Conservation (phyloP, 257 asterid species). For the Scutellaria galericulata region DNA sequence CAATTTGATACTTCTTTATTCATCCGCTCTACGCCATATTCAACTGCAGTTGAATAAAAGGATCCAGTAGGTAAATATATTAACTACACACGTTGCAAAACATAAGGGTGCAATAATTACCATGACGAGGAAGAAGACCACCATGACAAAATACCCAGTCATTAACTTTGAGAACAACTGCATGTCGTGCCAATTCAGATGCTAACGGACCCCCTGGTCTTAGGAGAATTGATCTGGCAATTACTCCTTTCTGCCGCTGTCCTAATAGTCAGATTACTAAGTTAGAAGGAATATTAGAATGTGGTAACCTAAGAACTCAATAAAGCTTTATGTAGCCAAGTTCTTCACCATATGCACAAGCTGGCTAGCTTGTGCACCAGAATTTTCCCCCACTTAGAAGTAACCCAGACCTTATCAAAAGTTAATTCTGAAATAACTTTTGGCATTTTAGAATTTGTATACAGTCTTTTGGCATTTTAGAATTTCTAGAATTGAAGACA, state of each 20-base stretch:
- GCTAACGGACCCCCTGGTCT: constrained; percentile 96
- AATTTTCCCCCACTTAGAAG: neutral
- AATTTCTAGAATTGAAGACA: neutral
- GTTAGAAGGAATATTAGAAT: constrained; percentile 38
- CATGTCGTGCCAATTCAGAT: constrained; percentile 74
- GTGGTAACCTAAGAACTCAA: constrained; percentile 18
- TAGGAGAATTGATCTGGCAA: constrained; percentile 85
- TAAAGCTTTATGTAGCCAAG: neutral
- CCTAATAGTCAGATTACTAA: constrained; percentile 70
- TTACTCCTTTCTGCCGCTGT: constrained; percentile 95
- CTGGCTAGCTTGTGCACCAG: neutral
- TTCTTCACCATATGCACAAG: neutral
- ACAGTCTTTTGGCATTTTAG: constrained; percentile 3
- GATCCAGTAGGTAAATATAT: constrained; percentile 3
- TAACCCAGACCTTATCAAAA: constrained; percentile 25
- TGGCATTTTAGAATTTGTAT: constrained; percentile 10
- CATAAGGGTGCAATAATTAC: constrained; percentile 42
- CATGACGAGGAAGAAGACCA: constrained; percentile 98
- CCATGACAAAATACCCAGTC: constrained; percentile 99
- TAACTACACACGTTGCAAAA: constrained; percentile 5
- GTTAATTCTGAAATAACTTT: constrained; percentile 9
- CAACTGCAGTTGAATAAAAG: constrained; percentile 57
- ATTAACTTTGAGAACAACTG: constrained; percentile 84
- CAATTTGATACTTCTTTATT: constrained; percentile 83
- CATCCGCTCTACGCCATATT: constrained; percentile 83